phyloP scores from a whole-genome alignment of 2,329 filamentous ascomycete species.

The Lecanosticta acicola region DNA sequence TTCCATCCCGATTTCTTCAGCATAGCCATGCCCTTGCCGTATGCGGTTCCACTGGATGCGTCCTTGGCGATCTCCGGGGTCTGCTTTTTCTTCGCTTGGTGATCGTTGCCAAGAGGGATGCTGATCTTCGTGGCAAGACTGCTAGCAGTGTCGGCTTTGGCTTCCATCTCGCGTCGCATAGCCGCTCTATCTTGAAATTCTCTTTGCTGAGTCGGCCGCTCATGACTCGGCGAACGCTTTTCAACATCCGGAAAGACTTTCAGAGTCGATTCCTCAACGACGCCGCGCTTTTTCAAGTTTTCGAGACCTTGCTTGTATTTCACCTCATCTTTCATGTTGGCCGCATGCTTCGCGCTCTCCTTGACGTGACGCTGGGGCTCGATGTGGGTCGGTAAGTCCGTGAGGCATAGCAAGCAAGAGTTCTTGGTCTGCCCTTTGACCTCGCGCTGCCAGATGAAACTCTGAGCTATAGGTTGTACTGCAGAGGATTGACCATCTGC shows the following conservation, averaged over 20 bases:
- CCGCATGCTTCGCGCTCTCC: constrained; percentile 52
- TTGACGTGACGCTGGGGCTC: constrained; percentile 53
- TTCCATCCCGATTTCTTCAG: constrained; percentile 70
- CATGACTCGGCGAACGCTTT: background rate
- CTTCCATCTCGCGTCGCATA: constrained; percentile 59
- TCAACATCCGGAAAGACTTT: constrained; percentile 11
- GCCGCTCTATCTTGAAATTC: constrained; percentile 63
- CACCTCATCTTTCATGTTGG: constrained; percentile 49
- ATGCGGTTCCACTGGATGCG: no score
- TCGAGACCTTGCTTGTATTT: constrained; percentile 33
- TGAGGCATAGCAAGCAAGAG: constrained; percentile 26
- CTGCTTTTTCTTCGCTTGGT: no score
- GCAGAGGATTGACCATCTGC: background rate
- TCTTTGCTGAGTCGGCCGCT: constrained; percentile 1
- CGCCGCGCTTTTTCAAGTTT: constrained; percentile 14
- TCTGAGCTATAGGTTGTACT: constrained; percentile 7
- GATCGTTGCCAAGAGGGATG: constrained; percentile 14
- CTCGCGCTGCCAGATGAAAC: constrained; percentile 11
- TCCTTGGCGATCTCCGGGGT: no score
- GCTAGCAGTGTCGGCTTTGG: constrained; percentile 37
- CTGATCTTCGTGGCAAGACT: constrained; percentile 22
- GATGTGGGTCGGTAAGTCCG: constrained; percentile 11
- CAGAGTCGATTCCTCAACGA: constrained; percentile 17
- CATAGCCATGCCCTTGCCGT: constrained; percentile 35
- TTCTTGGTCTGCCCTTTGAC: constrained; percentile 10